Conservation (phyloP, 1,284 basidiomycete genomes). For the Thelephora terrestris region DNA sequence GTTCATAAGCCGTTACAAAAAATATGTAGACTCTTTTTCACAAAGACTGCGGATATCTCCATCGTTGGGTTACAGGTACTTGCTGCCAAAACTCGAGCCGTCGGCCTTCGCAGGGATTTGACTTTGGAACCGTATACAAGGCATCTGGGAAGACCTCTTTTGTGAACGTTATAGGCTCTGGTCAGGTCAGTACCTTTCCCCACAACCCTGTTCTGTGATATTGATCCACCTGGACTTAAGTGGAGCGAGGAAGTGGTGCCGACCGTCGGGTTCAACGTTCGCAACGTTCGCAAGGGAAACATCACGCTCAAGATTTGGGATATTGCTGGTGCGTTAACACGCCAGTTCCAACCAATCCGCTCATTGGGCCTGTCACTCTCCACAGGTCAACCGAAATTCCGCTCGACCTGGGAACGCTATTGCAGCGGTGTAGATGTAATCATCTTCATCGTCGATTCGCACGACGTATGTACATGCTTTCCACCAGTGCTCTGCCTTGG, state of each 20-base stretch:
- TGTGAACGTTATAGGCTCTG: conserved; percentile 82
- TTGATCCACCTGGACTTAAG: conserved; percentile 22
- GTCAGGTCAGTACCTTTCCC: conserved; percentile 43
- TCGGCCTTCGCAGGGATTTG: neutral
- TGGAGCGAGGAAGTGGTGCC: conserved; percentile 93
- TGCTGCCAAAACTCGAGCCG: conserved; percentile 5
- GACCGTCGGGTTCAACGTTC: conserved; percentile 87
- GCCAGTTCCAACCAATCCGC: conserved; percentile 9
- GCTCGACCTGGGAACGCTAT: conserved; percentile 92
- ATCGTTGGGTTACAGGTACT: conserved; percentile 85
- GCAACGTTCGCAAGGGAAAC: conserved; percentile 79
- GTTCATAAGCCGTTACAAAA: neutral
- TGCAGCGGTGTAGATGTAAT: conserved; percentile 93
- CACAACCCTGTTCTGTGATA: neutral
- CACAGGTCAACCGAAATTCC: conserved; percentile 85
- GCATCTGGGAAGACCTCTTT: conserved; percentile 94
- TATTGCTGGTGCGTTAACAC: conserved; percentile 54
- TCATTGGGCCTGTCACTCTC: neutral
- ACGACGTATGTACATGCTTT: conserved; percentile 49
- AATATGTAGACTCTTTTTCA: conserved; percentile 63
- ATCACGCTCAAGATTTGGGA: conserved; percentile 94
- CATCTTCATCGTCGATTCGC: conserved; percentile 88
- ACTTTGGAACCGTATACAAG: conserved; percentile 28
- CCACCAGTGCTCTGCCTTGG: neutral
- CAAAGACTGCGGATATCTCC: conserved; percentile 86